Evolutionary conservation across 1,284 basidiomycete species (phyloP).

Genomic region (Kalmanozyma brasiliensis): DNA sequence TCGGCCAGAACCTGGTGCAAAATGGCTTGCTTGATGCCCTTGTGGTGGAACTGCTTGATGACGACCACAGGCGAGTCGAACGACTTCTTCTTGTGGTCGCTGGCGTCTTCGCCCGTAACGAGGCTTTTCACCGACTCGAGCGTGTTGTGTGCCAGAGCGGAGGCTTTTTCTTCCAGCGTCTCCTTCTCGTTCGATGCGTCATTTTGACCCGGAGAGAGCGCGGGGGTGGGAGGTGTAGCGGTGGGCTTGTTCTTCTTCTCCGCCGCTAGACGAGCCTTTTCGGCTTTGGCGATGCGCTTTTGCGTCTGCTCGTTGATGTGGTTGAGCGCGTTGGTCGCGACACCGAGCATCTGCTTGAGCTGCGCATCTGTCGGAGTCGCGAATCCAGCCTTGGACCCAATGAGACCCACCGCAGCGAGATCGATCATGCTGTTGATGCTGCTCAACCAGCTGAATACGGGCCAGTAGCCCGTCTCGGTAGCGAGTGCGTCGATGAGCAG

Average conservation of each 20-base stretch:
- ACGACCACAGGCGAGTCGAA: slow-evolving; percentile 55
- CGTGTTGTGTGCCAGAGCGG: slow-evolving; percentile 20
- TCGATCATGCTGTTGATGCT: slow-evolving; percentile 88
- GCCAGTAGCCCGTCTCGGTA: slow-evolving; percentile 76
- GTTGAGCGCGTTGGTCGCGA: slow-evolving; percentile 79
- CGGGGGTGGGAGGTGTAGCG: slow-evolving; percentile 14
- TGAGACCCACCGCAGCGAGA: slow-evolving; percentile 89
- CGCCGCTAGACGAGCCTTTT: slow-evolving; percentile 36
- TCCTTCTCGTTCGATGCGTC: slow-evolving; percentile 7
- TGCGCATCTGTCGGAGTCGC: slow-evolving; percentile 85
- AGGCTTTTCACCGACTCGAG: slow-evolving; percentile 26
- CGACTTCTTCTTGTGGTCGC: slow-evolving; percentile 22
- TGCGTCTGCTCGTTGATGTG: slow-evolving; percentile 71
- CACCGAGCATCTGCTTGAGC: slow-evolving; percentile 82
- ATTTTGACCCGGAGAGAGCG: not conserved
- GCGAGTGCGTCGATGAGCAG: slow-evolving; percentile 79
- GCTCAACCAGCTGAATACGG: slow-evolving; percentile 82
- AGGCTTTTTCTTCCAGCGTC: slow-evolving; percentile 37
- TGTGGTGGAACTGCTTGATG: slow-evolving; percentile 63
- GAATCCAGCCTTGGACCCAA: slow-evolving; percentile 94
- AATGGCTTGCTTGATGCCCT: slow-evolving; percentile 74
- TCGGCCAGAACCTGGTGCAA: slow-evolving; percentile 80
- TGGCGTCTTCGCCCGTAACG: slow-evolving; percentile 6
- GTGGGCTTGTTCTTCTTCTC: slow-evolving; percentile 31
- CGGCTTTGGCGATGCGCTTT: slow-evolving; percentile 44